A percentile compares a stretch with the other conserved stretches of the same genome.
Conservation (phyloP, 768 basidiomycete species). For the Termitomyces sp. region DNA sequence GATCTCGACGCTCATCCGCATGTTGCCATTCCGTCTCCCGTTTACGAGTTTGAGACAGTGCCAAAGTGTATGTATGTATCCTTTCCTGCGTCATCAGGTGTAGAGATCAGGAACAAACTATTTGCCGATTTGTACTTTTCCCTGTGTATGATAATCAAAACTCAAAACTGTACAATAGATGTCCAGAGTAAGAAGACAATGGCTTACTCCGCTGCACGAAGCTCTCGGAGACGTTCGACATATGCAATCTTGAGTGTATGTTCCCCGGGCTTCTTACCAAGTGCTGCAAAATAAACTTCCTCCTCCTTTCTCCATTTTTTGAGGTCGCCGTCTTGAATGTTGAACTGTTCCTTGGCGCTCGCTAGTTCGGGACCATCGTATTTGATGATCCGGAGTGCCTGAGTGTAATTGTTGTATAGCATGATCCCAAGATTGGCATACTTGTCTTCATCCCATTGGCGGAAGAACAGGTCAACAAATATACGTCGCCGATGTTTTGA, state of each 20-base stretch:
- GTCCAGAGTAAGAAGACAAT: background rate
- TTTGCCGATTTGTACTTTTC: background rate
- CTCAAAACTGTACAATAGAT: background rate
- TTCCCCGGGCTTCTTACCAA: background rate
- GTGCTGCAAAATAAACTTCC: background rate
- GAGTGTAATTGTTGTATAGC: background rate
- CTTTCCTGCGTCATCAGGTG: background rate
- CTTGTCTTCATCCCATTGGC: conserved; percentile 31
- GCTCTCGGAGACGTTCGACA: background rate
- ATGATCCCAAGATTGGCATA: conserved; percentile 22
- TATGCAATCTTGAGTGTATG: background rate
- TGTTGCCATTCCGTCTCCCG: background rate
- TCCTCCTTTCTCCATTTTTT: background rate
- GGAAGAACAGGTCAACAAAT: conserved; percentile 27
- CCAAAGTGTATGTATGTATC: background rate
- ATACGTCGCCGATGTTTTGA: conserved; percentile 21
- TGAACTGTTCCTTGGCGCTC: background rate
- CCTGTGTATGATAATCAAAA: background rate
- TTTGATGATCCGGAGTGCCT: background rate
- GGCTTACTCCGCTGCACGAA: background rate
- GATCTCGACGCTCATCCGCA: background rate
- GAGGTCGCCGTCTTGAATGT: background rate
- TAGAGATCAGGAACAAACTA: background rate
- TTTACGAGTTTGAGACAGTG: background rate
- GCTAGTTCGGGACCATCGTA: background rate